A percentile compares a stretch with the other conserved stretches of the same genome.
phyloP scores from a whole-genome alignment of 2,329 filamentous ascomycete genomes.

The Sporothrix inflata region DNA sequence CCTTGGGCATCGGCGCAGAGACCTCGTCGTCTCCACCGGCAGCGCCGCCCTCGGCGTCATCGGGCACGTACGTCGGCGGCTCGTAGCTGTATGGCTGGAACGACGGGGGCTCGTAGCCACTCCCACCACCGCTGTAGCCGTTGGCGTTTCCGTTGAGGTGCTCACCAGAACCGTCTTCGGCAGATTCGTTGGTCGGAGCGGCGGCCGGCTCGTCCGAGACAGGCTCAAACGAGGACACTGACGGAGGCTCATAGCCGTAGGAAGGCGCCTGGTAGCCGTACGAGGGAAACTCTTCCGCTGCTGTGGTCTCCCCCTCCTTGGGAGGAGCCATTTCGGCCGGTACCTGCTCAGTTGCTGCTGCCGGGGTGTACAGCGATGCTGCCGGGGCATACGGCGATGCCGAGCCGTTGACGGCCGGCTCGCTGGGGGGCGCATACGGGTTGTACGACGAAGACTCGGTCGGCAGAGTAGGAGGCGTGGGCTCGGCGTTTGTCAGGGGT shows the following conservation, averaged over 20 bases:
- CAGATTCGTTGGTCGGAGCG: slow-evolving; percentile 28
- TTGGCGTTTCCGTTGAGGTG: background rate
- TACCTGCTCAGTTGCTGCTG: background rate
- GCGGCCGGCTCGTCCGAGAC: slow-evolving; percentile 17
- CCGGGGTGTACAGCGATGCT: background rate
- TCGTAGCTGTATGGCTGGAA: slow-evolving; percentile 64
- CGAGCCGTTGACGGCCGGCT: slow-evolving; percentile 31
- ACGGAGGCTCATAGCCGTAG: slow-evolving; percentile 57
- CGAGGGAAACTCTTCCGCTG: slow-evolving; percentile 16
- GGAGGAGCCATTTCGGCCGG: background rate
- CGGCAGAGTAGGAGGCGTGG: slow-evolving; percentile 10
- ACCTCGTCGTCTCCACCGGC: slow-evolving; percentile 44
- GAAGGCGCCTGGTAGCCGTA: slow-evolving; percentile 50
- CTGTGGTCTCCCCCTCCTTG: background rate
- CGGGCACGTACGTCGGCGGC: slow-evolving; percentile 58
- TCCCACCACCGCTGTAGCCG: slow-evolving; percentile 42
- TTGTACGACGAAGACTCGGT: slow-evolving; percentile 25
- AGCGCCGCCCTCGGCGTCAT: slow-evolving; percentile 50
- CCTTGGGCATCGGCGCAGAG: slow-evolving; percentile 62
- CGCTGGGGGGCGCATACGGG: slow-evolving; percentile 31
- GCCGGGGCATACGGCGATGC: slow-evolving; percentile 30
- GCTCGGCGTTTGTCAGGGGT: slow-evolving; percentile 33
- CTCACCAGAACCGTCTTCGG: slow-evolving; percentile 29
- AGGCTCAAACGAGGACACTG: slow-evolving; percentile 42
- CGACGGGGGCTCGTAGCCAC: slow-evolving; percentile 63